A percentile compares a stretch with the other conserved stretches of the same genome.
Evolutionary conservation across 345 rosid genomes (phyloP).

Genomic region (Lumnitzera racemosa): DNA sequence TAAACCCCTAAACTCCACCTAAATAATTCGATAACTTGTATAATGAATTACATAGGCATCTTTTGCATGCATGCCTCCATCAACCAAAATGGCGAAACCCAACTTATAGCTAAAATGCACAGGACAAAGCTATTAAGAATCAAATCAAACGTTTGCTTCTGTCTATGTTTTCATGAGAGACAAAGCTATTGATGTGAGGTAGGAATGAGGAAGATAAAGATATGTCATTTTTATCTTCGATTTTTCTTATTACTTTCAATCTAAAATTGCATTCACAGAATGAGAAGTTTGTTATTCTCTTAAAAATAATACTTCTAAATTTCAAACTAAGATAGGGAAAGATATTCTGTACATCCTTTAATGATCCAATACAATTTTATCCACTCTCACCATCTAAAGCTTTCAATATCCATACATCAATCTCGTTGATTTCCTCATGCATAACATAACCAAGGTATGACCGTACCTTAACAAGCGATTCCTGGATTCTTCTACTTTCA

Average conservation of each 20-base stretch:
- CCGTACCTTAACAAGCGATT: conserved; percentile 30
- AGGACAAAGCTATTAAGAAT: too few relatives aligned
- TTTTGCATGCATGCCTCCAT: too few relatives aligned
- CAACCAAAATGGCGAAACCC: too few relatives aligned
- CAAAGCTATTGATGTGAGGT: conserved; percentile 40
- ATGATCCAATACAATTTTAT: conserved; percentile 23
- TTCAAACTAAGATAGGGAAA: conserved; percentile 28
- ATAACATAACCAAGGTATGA: conserved; percentile 26
- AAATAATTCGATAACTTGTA: too few relatives aligned
- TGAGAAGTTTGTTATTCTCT: conserved; percentile 27
- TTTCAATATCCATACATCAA: conserved; percentile 38
- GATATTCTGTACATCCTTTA: conserved; percentile 22
- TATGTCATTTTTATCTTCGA: conserved; percentile 15
- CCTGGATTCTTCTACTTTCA: conserved; percentile 18
- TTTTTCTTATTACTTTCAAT: conserved; percentile 18
- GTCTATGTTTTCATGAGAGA: conserved; percentile 14
- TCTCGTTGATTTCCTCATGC: conserved; percentile 23
- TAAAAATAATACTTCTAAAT: conserved; percentile 31
- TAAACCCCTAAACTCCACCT: too few relatives aligned
- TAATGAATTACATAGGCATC: too few relatives aligned
- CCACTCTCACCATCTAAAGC: conserved; percentile 20
- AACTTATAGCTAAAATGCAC: too few relatives aligned
- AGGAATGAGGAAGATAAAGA: conserved; percentile 1
- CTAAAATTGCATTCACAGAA: conserved; percentile 20
- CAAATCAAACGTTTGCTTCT: too few relatives aligned